Conservation (phyloP, 805 yeast genomes). For the Suhomyces emberorum region DNA sequence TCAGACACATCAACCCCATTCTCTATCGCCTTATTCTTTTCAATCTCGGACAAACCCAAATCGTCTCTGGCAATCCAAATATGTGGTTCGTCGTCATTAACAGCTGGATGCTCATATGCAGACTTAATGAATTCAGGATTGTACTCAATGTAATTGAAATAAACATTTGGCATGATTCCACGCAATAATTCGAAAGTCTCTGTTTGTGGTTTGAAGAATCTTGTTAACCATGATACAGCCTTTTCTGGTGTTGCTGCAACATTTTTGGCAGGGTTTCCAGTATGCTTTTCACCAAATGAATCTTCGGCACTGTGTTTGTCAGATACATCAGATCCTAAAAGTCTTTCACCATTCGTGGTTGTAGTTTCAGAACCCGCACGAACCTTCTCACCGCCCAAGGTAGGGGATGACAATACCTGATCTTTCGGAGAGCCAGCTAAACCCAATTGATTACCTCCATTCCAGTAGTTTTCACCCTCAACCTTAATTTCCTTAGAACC, state of each 20-base stretch:
- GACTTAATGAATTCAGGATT: slow-evolving; percentile 37
- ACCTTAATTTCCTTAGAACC: slow-evolving; percentile 56
- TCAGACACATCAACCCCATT: slow-evolving; percentile 54
- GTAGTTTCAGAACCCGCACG: slow-evolving; percentile 1
- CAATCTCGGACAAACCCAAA: slow-evolving; percentile 61
- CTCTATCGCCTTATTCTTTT: slow-evolving; percentile 54
- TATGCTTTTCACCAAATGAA: slow-evolving; percentile 1
- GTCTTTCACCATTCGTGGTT: neutral
- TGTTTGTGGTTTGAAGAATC: slow-evolving; percentile 47
- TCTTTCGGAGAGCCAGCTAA: slow-evolving; percentile 17
- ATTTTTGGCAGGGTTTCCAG: slow-evolving; percentile 4
- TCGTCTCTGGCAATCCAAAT: slow-evolving; percentile 72
- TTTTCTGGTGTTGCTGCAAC: slow-evolving; percentile 16
- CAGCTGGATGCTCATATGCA: slow-evolving; percentile 56
- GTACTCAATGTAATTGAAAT: slow-evolving; percentile 40
- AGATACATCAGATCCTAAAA: slow-evolving; percentile 6
- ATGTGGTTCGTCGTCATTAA: slow-evolving; percentile 54
- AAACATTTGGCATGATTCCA: slow-evolving; percentile 39
- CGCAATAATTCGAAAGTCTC: slow-evolving; percentile 48
- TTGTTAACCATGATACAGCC: slow-evolving; percentile 29
- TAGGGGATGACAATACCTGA: slow-evolving; percentile 15
- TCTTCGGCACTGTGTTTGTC: slow-evolving; percentile 7
- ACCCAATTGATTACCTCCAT: slow-evolving; percentile 43
- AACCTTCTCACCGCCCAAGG: neutral
- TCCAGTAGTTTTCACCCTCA: slow-evolving; percentile 49